Base-by-base conservation (phyloP, 2,329 filamentous ascomycete genomes). In the Apiospora phragmitis region DNA sequence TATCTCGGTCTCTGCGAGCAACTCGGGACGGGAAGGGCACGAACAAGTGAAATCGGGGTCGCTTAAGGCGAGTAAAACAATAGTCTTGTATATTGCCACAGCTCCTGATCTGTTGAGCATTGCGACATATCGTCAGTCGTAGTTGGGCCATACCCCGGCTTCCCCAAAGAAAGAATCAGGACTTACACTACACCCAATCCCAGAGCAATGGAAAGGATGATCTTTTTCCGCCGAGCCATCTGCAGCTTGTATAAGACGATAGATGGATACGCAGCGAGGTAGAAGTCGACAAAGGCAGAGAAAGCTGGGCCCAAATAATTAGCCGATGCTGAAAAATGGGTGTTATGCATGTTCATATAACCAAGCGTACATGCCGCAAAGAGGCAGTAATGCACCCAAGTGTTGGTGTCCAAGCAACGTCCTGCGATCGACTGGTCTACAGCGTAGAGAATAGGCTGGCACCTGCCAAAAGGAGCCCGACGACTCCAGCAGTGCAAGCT, bases 341-440 rank as follows among this genome's bases (percentile, higher is more conserved):
- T 14, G 16, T 7, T 51, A n/a, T n/a, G n/a, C 12, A 5, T n/a
- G 18, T 35, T n/a, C 11, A 4, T 9, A 21, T 38, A 0, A 26
- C 1, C 6, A 5, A 12, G 74, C 77, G 70, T 71, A 84, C 83
- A 76, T 68, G 83, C 79, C 83, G 43, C 14, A 12, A 38, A 67
- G 14, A 68, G 49, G 66, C 59, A 24, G 43, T 43, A 32, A 5
- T n/a, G 26, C 5, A 42, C 51, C 26, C 67, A 35, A 21, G 14
- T 24, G 0, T 12, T 8, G 2, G 29, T 49, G 16, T 21, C 21
- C 24, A 29, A n/a, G 26, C 59, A 71, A 16, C 12, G 21, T 16
- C 55, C 59, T 26, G 14, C 5, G 11, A 45, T 43, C 38, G 38
- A 43, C 12, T 29, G 14, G n/a, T 45, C 65, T 12, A 42, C 7